Evolutionary conservation across 805 yeast genomes (phyloP), one percentile per base, ranked within the genome.

Genomic region (Peterozyma toletana): DNA sequence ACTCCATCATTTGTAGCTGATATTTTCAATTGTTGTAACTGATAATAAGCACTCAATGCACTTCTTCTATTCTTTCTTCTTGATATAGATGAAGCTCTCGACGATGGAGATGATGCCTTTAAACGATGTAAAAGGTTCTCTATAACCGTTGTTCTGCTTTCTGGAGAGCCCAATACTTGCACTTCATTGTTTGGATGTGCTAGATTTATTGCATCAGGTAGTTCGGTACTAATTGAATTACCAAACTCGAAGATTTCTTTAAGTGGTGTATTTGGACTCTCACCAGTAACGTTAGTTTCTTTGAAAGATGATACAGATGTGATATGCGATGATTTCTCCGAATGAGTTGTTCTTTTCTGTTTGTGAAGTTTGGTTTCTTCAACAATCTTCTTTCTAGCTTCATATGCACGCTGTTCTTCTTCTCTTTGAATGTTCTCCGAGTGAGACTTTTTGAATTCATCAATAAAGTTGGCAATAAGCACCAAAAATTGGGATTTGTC

Each of bases 391-490:
- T 86, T 84, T 50, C 95, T 76, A 52, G 80, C 80, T 58, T 89
- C 96, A 55, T 86, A 68, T 59, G 84, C 60, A 56, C 83, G 71
- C 50, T 80, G 80, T 53, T 90, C 95, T 56, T 87, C 95, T 64
- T 93, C 99, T 31, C 77, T 70, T 52, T 77, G 80, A 36, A 83
- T 58, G 54, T 95, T 93, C 52, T 90, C 96, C 30, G 71, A 67
- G 41, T 83, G 83, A 1, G 91, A 96, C 54, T 76, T 81, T 58
- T 83, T 79, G 64, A 84, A 95, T 54, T 87, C 95, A 34, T 67
- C 67, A 1, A 86, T 76, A 60, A 93, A 93, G 42, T 78, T 76
- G n/a, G 84, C 73, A 62, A 93, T 85, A 59, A 87, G 86, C 48
- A 68, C 71, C 57, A 91, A 87, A 54, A 93, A 91, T 0, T 80